These are phyloP conservation scores for Phytophthora pinifolia DNA, from an alignment of 352 stramenopile species.

Conservation along the genomic window DNA sequence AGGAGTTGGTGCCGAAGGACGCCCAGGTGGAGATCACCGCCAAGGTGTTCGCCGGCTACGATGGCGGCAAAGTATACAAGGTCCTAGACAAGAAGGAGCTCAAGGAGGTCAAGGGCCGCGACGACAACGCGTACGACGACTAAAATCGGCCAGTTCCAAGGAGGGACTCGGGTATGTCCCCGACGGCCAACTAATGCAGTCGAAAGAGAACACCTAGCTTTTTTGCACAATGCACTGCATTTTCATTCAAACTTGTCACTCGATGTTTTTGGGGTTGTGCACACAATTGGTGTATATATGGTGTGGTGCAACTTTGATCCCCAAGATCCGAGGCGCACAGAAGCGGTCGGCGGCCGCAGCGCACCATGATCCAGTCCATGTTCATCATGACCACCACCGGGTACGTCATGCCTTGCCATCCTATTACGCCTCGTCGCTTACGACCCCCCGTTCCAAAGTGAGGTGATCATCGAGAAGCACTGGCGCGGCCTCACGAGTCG, in stretches of 20 bases:
- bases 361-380: slow-evolving; percentile 95
- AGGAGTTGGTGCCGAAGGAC: slow-evolving; percentile 97
- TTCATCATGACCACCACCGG: slow-evolving; percentile 96
- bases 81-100: slow-evolving; percentile 89
- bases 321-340: slow-evolving; percentile 19
- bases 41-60: slow-evolving; percentile 94
- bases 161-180: slow-evolving; percentile 6
- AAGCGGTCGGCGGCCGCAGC: neutral
- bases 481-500: slow-evolving; percentile 95
- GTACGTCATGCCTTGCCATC: slow-evolving; percentile 25
- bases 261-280: slow-evolving; percentile 1
- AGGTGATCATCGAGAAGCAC: slow-evolving; percentile 99
- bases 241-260: neutral
- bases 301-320: slow-evolving; percentile 26
- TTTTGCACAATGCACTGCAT: slow-evolving; percentile 19
- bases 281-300: slow-evolving; percentile 8
- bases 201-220: slow-evolving; percentile 5
- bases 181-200: slow-evolving; percentile 8
- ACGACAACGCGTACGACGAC: slow-evolving; percentile 60
- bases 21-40: slow-evolving; percentile 99
- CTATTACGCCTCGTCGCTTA: slow-evolving; percentile 10
- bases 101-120: slow-evolving; percentile 93
- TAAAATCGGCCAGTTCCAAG: slow-evolving; percentile 23
- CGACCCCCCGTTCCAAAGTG: too few relatives aligned
- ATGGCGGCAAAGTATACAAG: slow-evolving; percentile 91